Percentiles rank a stretch among this genome's conserved stretches.
phyloP scores from a whole-genome alignment of 805 yeast species.

The Debaryomyces tyrocola region DNA sequence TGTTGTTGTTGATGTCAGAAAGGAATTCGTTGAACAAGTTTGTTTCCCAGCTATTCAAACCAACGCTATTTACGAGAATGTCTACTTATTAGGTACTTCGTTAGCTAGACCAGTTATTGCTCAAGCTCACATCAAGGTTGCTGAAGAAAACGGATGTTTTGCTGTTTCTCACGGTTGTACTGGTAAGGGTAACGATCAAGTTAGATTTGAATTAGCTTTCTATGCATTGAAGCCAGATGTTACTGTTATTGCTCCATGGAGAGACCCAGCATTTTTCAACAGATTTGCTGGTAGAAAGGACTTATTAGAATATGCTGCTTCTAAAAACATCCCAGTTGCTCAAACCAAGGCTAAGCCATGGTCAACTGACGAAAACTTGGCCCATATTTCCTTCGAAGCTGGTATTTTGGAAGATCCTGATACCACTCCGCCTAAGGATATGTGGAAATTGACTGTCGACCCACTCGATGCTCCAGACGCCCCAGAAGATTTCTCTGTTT shows the following conservation, averaged over 20 bases:
- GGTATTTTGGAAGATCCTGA: slow-evolving; percentile 99
- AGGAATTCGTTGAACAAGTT: slow-evolving; percentile 90
- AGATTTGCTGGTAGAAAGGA: slow-evolving; percentile 98
- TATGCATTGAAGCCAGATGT: slow-evolving; percentile 98
- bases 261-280: slow-evolving; percentile 91
- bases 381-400: slow-evolving; percentile 98
- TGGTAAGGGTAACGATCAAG: slow-evolving; percentile 99
- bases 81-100: slow-evolving; percentile 94
- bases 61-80: slow-evolving; percentile 97
- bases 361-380: slow-evolving; percentile 99
- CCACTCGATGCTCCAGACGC: slow-evolving; percentile 92
- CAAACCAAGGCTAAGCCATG: slow-evolving; percentile 99
- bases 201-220: slow-evolving; percentile 94
- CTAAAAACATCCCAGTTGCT: slow-evolving; percentile 88
- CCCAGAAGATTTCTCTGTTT: slow-evolving; percentile 86
- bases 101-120: slow-evolving; percentile 99
- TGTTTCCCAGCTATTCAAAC: slow-evolving; percentile 96
- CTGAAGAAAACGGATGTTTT: slow-evolving; percentile 96
- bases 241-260: slow-evolving; percentile 98
- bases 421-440: slow-evolving; percentile 98
- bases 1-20: slow-evolving; percentile 91
- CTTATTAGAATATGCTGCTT: slow-evolving; percentile 88
- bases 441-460: slow-evolving; percentile 98
- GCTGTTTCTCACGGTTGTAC: slow-evolving; percentile 99
- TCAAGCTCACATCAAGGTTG: slow-evolving; percentile 95